Base-by-base conservation (phyloP, 768 basidiomycete species). In the Boletellus ananiceps region DNA sequence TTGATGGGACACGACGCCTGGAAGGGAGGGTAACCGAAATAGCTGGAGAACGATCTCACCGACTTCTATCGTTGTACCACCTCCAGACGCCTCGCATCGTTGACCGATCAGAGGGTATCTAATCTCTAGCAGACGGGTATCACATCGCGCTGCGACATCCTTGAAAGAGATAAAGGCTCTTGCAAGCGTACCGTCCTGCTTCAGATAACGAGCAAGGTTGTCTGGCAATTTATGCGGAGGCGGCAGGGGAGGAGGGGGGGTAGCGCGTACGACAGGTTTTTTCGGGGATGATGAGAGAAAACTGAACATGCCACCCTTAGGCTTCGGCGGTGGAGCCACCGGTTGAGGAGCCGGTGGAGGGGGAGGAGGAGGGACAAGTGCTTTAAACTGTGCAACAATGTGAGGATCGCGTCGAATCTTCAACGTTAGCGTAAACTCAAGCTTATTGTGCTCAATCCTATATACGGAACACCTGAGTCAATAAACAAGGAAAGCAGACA, bases 361-460 rank as follows among this genome's bases (percentile, higher is more conserved):
- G 16, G 80, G 75, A 18, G 80, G 71, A 16, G 80, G 75, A 5
- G 81, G 75, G 14, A 69, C 65, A 42, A 83, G 72, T 3, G 81
- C 77, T 56, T 86, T 87, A 66, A 85, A 83, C 59, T 93, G 88
- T 2, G 85, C 72, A 39, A 82, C 72, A 57, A 96, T 85, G 57
- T 96, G 92, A 27, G 88, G 81, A 64, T 94, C 91, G 40, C 85
- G 82, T 40, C 87, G 83, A 58, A 97, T 74, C 63, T 93, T 93
- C 58, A 98, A 69, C 1, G 85, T 88, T 19, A 98, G 77, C 3
- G 92, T 92, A 70, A 98, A 96, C 64, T 96, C 93, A 47, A 97
- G 82, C 65, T 96, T 96, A 71, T 81, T 90, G 60, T 94, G 91
- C 61, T 93, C 92, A 54, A 93, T 91, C 29, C 91, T 92, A 55